Evolutionary conservation across 2,329 filamentous ascomycete species (phyloP), one percentile per base, ranked within the genome.

Genomic region (Calonectria pteridis): DNA sequence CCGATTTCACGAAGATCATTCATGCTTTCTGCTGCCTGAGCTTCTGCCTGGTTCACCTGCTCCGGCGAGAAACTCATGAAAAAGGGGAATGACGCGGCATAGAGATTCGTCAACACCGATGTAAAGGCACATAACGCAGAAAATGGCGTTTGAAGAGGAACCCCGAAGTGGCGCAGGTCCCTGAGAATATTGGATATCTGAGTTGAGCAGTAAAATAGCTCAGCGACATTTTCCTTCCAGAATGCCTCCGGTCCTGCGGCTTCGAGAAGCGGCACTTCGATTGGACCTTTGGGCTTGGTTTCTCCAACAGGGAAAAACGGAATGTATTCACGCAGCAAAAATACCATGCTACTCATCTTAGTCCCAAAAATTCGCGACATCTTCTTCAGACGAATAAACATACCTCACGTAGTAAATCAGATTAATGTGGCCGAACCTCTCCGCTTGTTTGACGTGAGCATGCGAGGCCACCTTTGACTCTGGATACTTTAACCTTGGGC

Each of bases 401-500:
- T 23, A 80, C 79, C 77, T 79, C 43, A 81, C 55, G 37, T 81
- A 80, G 72, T 80, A 81, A 0, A 81, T 76, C 10, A 81, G 28
- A 33, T 80, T 80, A 28, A 81, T 71, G 18, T 79, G 78, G 2
- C 78, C 79, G 40, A 80, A 81, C 16, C 68, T 74, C 64, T 81
- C 79, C 1, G 77, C 79, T 4, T 80, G 79, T 20, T 78, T 76
- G 2, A 77, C 59, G 51, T 80, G 79, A 2, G 79, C 77, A 67
- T 80, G 79, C 3, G 78, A 75, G 0, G 78, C 79, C 0, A 77
- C 75, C 0, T 76, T 80, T 0, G 77, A 77, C 4, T 68, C 76
- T 6, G 79, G 79, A 35, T 80, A 81, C 6, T 53, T 78, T n/a
- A 81, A 68, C 11, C 76, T 16, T 0, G 18, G 6, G 31, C 71